Evolutionary conservation across 495 filamentous ascomycete species (phyloP).

Genomic region (Cudoniella acicularis): DNA sequence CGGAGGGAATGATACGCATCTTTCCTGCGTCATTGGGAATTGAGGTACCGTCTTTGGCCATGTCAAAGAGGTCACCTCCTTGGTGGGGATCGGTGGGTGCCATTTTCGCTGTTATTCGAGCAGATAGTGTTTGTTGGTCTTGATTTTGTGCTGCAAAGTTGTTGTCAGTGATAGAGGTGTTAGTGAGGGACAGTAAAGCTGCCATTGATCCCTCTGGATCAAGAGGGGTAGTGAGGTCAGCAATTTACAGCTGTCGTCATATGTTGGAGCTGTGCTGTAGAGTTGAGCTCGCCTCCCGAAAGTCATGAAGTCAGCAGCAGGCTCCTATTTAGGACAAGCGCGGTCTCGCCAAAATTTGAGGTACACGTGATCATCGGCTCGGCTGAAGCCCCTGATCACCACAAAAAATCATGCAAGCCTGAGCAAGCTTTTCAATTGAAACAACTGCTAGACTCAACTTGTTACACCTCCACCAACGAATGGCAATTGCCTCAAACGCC

Average conservation of each 20-base stretch:
- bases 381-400: not conserved
- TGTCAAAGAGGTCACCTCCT: conserved; percentile 41
- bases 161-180: not conserved
- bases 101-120: conserved; percentile 7
- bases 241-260: not conserved
- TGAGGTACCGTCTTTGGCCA: conserved; percentile 45
- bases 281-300: not conserved
- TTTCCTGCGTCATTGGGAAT: conserved; percentile 50
- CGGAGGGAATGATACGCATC: conserved; percentile 48
- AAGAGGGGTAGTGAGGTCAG: not conserved
- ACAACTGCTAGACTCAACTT: not conserved
- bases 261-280: not conserved
- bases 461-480: not conserved
- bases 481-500: not conserved
- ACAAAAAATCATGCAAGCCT: not conserved
- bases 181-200: not conserved
- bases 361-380: not conserved
- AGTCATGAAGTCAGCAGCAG: not conserved
- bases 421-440: not conserved
- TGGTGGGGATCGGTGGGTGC: conserved; percentile 19
- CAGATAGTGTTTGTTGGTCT: not conserved
- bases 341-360: not conserved
- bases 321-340: not conserved
- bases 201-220: not conserved
- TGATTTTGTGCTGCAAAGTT: not conserved